Percentiles rank a stretch among this genome's conserved stretches.
Conservation (phyloP, 2,329 filamentous ascomycete genomes). For the Botrytis sinoallii region DNA sequence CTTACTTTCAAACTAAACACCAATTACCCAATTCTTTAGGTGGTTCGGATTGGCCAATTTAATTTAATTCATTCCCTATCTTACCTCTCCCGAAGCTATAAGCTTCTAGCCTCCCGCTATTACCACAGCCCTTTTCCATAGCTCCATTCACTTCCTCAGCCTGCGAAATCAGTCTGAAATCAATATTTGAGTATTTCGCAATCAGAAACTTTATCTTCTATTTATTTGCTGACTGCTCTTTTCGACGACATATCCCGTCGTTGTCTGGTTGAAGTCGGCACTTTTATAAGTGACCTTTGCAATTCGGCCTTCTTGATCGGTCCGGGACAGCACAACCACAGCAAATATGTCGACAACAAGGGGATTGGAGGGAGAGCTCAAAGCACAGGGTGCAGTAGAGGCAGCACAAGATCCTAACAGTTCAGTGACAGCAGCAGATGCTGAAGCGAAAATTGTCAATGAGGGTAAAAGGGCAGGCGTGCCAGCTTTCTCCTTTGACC, state of each 20-base stretch:
- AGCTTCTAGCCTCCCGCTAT: conserved; percentile 1
- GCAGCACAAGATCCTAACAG: conserved; percentile 70
- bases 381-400: conserved; percentile 76
- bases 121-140: not conserved
- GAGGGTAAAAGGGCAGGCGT: conserved; percentile 78
- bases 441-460: conserved; percentile 69
- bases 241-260: conserved; percentile 7
- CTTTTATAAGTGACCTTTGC: not conserved
- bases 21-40: conserved; percentile 3
- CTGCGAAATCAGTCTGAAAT: not conserved
- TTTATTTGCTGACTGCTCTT: conserved; percentile 1
- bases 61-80: conserved; percentile 14
- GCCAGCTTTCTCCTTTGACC: conserved; percentile 80
- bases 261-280: conserved; percentile 4
- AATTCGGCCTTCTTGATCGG: conserved; percentile 23
- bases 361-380: conserved; percentile 58
- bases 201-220: not conserved
- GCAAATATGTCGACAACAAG: conserved; percentile 31
- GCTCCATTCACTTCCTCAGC: not conserved
- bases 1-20: not conserved
- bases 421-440: conserved; percentile 64
- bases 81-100: not conserved
- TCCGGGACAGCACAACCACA: conserved; percentile 18
- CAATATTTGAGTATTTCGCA: not conserved
- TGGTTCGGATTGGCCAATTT: conserved; percentile 4